Evolutionary conservation across 2,329 filamentous ascomycete species (phyloP).

Genomic region (Catunica adiposa): DNA sequence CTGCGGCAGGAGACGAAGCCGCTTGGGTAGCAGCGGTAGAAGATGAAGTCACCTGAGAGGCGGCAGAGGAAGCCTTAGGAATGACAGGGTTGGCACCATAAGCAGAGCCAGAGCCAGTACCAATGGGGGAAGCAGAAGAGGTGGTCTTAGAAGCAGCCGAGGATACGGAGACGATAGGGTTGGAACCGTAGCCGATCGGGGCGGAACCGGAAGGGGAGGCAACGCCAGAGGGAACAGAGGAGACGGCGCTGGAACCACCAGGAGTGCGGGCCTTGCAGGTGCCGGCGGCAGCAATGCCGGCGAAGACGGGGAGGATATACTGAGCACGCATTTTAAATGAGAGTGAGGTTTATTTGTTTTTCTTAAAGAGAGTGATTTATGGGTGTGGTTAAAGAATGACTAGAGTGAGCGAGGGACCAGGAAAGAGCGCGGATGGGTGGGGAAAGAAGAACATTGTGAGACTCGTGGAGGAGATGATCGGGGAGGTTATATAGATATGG

Average conservation of each 20-base stretch:
- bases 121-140: background rate
- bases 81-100: no score
- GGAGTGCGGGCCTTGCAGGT: background rate
- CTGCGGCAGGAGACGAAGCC: no score
- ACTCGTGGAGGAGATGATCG: background rate
- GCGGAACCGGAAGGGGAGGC: background rate
- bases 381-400: background rate
- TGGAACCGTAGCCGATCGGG: background rate
- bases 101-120: background rate
- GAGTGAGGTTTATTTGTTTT: no score
- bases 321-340: constrained; percentile 13
- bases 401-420: constrained; percentile 8
- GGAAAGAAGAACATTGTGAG: background rate
- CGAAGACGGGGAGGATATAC: constrained; percentile 1
- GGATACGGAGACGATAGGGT: background rate
- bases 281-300: background rate
- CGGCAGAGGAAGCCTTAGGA: background rate
- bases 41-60: background rate
- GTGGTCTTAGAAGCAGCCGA: background rate
- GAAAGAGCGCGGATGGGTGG: background rate
- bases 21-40: background rate
- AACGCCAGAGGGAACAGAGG: background rate
- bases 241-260: background rate
- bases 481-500: background rate
- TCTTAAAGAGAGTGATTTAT: background rate